These are phyloP conservation scores for Fusarium paranaense DNA, from an alignment of 2,329 filamentous ascomycete genomes.

Conservation along the genomic window DNA sequence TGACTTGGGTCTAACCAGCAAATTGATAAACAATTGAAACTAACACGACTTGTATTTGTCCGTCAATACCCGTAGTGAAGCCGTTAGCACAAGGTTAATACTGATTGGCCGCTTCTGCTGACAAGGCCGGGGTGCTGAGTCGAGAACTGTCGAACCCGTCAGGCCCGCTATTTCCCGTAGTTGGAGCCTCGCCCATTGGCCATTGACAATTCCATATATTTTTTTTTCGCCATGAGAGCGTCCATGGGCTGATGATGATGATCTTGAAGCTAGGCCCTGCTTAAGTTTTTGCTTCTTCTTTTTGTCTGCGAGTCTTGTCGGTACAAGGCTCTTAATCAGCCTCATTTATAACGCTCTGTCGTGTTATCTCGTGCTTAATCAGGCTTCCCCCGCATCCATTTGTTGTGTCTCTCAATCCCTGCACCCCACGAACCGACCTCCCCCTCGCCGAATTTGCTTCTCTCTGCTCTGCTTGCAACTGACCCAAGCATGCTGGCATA, in stretches of 20 bases:
- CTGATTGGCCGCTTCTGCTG: conserved; percentile 10
- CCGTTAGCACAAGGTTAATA: neutral
- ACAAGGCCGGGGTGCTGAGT: conserved; percentile 6
- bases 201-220: neutral
- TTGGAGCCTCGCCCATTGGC: conserved; percentile 16
- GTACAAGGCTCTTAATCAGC: neutral
- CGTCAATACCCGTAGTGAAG: neutral
- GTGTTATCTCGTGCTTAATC: neutral
- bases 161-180: conserved; percentile 1
- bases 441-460: conserved; percentile 1
- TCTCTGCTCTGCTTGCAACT: conserved; percentile 4
- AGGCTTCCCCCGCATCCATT: neutral
- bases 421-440: neutral
- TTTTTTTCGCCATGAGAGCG: conserved; percentile 11
- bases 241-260: conserved; percentile 33
- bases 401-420: conserved; percentile 20
- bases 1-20: neutral
- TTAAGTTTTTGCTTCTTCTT: conserved; percentile 21
- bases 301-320: neutral
- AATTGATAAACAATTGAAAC: conserved; percentile 21
- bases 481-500: conserved; percentile 43
- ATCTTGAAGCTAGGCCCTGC: neutral
- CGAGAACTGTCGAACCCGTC: conserved; percentile 8
- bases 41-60: neutral
- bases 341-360: neutral